These are phyloP conservation scores for Passalora sequoiae DNA, from an alignment of 2,329 filamentous ascomycete genomes.

Conservation along the genomic window DNA sequence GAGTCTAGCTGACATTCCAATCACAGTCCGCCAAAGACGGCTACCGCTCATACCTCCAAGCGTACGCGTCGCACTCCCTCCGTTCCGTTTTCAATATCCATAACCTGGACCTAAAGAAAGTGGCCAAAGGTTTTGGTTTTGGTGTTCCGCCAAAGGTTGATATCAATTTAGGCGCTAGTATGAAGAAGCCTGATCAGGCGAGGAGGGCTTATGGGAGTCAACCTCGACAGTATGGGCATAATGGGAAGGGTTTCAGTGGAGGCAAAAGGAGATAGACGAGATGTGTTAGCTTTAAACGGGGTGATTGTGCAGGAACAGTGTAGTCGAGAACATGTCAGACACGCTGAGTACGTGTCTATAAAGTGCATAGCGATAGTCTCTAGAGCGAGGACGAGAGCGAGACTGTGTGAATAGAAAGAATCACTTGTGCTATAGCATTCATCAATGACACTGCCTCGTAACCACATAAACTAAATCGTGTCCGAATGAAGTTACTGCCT, in stretches of 20 bases:
- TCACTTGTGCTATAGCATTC: too few species aligned
- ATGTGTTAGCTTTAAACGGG: too few species aligned
- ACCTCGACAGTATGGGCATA: slow-evolving; percentile 65
- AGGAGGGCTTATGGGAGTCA: slow-evolving; percentile 73
- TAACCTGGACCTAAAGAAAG: slow-evolving; percentile 75
- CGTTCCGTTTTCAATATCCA: slow-evolving; percentile 80
- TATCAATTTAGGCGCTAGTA: slow-evolving; percentile 69
- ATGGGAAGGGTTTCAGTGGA: slow-evolving; percentile 20
- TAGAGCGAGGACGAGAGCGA: too few species aligned
- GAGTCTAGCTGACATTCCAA: slow-evolving; percentile 7
- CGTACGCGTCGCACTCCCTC: slow-evolving; percentile 81
- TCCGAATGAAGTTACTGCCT: too few species aligned
- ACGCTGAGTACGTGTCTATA: too few species aligned
- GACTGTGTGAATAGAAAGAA: too few species aligned
- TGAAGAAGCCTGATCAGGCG: slow-evolving; percentile 69
- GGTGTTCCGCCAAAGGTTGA: slow-evolving; percentile 70
- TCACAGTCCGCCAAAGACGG: slow-evolving; percentile 60
- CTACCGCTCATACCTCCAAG: slow-evolving; percentile 87
- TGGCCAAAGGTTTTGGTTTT: slow-evolving; percentile 82
- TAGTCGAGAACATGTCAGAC: too few species aligned
- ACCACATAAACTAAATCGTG: too few species aligned
- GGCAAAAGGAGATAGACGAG: slow-evolving; percentile 9
- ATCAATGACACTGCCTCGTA: too few species aligned
- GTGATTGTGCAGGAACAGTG: too few species aligned
- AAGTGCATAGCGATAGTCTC: too few species aligned